A percentile compares a stretch with the other conserved stretches of the same genome.
These are phyloP conservation scores for Cynanchum wilfordii DNA, from an alignment of 257 asterid species.

Conservation along the genomic window DNA sequence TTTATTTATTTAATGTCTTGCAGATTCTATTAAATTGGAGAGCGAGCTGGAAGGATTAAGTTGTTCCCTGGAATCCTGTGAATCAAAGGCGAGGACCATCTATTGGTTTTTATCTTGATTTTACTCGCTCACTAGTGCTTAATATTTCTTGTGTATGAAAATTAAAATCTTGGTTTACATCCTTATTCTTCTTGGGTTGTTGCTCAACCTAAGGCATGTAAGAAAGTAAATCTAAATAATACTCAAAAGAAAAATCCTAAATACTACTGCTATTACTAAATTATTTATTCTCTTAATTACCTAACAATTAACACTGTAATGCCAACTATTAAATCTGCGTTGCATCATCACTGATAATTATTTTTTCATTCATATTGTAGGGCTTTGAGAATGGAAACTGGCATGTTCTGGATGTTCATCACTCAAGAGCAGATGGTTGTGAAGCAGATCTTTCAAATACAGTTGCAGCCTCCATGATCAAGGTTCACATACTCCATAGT, in stretches of 20 bases:
- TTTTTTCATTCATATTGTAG: slow-evolving; percentile 29
- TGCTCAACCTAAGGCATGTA: no score
- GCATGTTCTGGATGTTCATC: slow-evolving; percentile 26
- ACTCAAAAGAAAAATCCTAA: no score
- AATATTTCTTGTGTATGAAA: not conserved
- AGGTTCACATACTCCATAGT: slow-evolving; percentile 39
- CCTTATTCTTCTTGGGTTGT: no score
- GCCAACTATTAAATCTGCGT: no score
- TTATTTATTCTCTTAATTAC: no score
- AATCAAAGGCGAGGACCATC: slow-evolving; percentile 45
- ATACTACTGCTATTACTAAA: no score
- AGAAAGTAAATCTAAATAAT: no score
- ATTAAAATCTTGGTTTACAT: not conserved
- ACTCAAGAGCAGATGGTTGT: slow-evolving; percentile 29
- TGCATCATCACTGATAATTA: not conserved
- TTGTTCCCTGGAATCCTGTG: slow-evolving; percentile 47
- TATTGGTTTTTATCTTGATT: not conserved
- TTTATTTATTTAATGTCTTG: slow-evolving; percentile 8
- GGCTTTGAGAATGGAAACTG: slow-evolving; percentile 31
- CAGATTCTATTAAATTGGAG: slow-evolving; percentile 56
- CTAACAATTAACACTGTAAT: no score
- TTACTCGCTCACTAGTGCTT: not conserved
- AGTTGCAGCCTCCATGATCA: slow-evolving; percentile 38
- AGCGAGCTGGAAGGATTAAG: slow-evolving; percentile 55
- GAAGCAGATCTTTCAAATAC: slow-evolving; percentile 29